phyloP scores from a whole-genome alignment of 768 basidiomycete species.

The Suillus ampliporus region DNA sequence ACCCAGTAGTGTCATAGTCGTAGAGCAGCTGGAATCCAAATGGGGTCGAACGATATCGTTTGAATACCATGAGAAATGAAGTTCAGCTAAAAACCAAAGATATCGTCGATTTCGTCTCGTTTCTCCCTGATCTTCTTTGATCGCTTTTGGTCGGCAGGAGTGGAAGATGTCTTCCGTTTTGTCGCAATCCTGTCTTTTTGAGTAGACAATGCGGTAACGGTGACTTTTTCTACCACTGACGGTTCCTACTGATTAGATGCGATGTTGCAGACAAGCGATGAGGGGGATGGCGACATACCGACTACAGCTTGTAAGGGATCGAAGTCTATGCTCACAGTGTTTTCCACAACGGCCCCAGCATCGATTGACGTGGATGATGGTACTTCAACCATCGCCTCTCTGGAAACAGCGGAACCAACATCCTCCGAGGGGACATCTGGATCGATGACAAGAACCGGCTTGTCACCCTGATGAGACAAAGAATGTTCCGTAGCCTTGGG shows the following conservation, averaged over 20 bases:
- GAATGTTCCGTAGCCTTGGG: constrained; percentile 3
- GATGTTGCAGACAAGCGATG: too few relatives aligned
- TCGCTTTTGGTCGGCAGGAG: background rate
- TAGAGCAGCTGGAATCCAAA: background rate
- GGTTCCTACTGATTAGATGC: background rate
- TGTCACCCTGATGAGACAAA: background rate
- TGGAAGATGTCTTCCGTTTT: constrained; percentile 1
- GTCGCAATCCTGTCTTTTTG: background rate
- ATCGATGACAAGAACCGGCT: background rate
- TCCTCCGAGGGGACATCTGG: constrained; percentile 20
- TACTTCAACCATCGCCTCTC: background rate
- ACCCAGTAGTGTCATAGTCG: background rate
- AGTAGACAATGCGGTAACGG: background rate
- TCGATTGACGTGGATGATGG: background rate
- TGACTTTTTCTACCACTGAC: background rate
- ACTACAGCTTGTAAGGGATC: background rate
- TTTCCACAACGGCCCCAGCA: background rate
- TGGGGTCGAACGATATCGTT: background rate
- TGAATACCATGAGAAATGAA: background rate
- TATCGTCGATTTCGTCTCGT: constrained; percentile 71
- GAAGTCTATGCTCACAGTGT: background rate
- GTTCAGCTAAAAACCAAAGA: constrained; percentile 52
- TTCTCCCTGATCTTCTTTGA: constrained; percentile 44
- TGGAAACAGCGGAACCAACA: constrained; percentile 19
- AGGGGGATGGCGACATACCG: background rate